Conservation (phyloP, 2,329 filamentous ascomycete genomes). For the Pyrenochaeta sp. region DNA sequence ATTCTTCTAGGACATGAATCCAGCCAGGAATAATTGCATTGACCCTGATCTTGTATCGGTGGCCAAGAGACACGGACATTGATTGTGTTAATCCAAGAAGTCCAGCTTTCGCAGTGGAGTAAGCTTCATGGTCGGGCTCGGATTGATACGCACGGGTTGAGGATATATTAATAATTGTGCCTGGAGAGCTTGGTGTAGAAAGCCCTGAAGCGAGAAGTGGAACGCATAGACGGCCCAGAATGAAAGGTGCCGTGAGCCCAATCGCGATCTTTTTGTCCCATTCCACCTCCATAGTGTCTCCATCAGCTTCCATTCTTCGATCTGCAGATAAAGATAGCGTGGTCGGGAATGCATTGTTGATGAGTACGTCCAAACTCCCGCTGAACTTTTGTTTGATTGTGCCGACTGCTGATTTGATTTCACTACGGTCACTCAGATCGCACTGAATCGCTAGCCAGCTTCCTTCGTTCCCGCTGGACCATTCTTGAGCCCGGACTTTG, state of each 20-base stretch:
- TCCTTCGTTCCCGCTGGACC: constrained; percentile 21
- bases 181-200: constrained; percentile 29
- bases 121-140: constrained; percentile 60
- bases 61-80: constrained; percentile 57
- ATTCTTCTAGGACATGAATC: constrained; percentile 60
- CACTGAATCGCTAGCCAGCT: constrained; percentile 39
- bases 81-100: constrained; percentile 60
- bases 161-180: constrained; percentile 57
- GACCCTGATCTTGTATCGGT: constrained; percentile 55
- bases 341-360: constrained; percentile 48
- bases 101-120: constrained; percentile 61
- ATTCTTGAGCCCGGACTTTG: constrained; percentile 36
- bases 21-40: constrained; percentile 62
- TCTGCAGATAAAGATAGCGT: constrained; percentile 34
- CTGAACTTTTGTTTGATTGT: constrained; percentile 49
- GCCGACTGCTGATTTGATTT: constrained; percentile 48
- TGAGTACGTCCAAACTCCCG: constrained; percentile 42
- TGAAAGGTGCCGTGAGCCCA: constrained; percentile 45
- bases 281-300: constrained; percentile 40
- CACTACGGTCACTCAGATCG: constrained; percentile 51
- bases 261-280: constrained; percentile 47
- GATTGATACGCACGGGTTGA: constrained; percentile 61
- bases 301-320: constrained; percentile 41
- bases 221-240: constrained; percentile 42
- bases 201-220: constrained; percentile 33